These are phyloP conservation scores for Macrolepiota dolichaula DNA, from an alignment of 768 basidiomycete species.

Conservation along the genomic window DNA sequence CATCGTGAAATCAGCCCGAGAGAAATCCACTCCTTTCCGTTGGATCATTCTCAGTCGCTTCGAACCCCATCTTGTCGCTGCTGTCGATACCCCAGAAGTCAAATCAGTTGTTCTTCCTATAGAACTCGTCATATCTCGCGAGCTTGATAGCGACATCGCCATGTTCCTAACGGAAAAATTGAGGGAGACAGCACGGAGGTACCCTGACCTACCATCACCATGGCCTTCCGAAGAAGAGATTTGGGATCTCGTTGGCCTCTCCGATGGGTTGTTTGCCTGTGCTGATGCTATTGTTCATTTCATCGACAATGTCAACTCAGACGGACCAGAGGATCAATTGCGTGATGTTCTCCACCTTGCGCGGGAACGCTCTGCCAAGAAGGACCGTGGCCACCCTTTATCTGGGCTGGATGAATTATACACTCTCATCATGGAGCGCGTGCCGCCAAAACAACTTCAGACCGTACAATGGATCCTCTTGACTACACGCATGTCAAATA, in stretches of 20 bases:
- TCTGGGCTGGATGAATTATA: neutral
- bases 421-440: neutral
- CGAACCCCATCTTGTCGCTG: neutral
- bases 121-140: conserved; percentile 8
- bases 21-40: neutral
- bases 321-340: neutral
- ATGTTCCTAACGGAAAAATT: conserved; percentile 7
- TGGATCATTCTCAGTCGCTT: neutral
- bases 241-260: neutral
- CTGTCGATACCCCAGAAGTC: neutral
- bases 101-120: neutral
- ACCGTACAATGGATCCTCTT: neutral
- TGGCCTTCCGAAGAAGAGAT: conserved; percentile 8
- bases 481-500: neutral
- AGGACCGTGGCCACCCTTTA: neutral
- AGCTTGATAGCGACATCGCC: conserved; percentile 7
- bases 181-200: neutral
- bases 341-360: neutral
- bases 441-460: neutral
- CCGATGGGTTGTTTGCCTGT: conserved; percentile 1
- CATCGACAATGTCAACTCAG: neutral
- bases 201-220: neutral
- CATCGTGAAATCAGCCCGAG: neutral
- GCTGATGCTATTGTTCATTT: conserved; percentile 8
- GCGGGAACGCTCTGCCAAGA: neutral